Evolutionary conservation across 169 alveolate genomes (phyloP).

Genomic region (Plasmodium yoelii): DNA sequence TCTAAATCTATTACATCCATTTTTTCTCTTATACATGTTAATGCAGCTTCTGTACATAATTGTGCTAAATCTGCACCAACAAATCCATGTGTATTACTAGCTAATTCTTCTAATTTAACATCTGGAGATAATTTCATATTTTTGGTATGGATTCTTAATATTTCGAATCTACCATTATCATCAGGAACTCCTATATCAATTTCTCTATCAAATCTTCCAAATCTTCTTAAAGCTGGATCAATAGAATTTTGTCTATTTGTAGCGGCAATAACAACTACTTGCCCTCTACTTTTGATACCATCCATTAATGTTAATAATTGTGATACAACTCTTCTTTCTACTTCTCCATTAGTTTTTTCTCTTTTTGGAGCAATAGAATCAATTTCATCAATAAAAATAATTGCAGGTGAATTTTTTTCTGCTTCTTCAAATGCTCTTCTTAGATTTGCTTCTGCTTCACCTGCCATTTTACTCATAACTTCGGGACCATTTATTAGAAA

Average conservation of each 20-base stretch:
- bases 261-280: constrained; percentile 98
- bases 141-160: constrained; percentile 98
- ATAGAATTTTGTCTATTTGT: constrained; percentile 99
- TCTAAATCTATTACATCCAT: constrained; percentile 99
- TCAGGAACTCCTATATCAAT: constrained; percentile 99
- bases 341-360: constrained; percentile 99
- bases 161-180: constrained; percentile 99
- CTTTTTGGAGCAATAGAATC: constrained; percentile 99
- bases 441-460: constrained; percentile 98
- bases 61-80: constrained; percentile 98
- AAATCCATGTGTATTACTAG: constrained; percentile 99
- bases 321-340: constrained; percentile 99
- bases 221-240: constrained; percentile 99
- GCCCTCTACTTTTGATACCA: constrained; percentile 99
- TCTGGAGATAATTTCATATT: constrained; percentile 99
- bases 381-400: constrained; percentile 99
- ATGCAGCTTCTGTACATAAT: constrained; percentile 98
- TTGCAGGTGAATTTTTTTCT: constrained; percentile 99
- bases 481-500: constrained; percentile 97
- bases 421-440: constrained; percentile 97
- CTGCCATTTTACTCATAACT: constrained; percentile 99
- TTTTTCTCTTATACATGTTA: constrained; percentile 99
- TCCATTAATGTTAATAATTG: constrained; percentile 99
- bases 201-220: constrained; percentile 99
- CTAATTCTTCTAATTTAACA: constrained; percentile 98